Conservation (phyloP, 805 yeast species). For the Ogataea haglerorum region DNA sequence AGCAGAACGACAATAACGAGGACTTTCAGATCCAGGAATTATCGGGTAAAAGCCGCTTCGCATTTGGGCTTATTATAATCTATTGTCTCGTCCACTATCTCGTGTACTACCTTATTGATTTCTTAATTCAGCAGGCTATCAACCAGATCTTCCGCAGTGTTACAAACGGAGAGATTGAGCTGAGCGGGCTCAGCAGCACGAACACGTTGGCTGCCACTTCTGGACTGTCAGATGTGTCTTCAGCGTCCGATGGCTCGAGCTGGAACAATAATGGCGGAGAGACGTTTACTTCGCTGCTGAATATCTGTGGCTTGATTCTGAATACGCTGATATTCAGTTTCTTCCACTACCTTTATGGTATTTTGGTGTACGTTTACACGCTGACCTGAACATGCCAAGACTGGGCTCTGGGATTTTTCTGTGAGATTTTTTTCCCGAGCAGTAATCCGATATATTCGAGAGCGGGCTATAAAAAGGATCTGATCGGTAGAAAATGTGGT, state of each 20-base stretch:
- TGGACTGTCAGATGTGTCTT: neutral
- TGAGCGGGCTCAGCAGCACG: slow-evolving; percentile 15
- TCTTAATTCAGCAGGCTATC: slow-evolving; percentile 20
- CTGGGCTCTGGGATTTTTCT: neutral
- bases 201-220: slow-evolving; percentile 6
- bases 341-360: slow-evolving; percentile 21
- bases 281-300: slow-evolving; percentile 17
- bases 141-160: slow-evolving; percentile 15
- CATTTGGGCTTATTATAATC: slow-evolving; percentile 14
- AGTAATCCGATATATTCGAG: slow-evolving; percentile 13
- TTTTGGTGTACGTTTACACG: slow-evolving; percentile 17
- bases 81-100: slow-evolving; percentile 23
- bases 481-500: neutral
- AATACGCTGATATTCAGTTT: slow-evolving; percentile 22
- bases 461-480: slow-evolving; percentile 2
- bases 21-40: slow-evolving; percentile 15
- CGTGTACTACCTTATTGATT: slow-evolving; percentile 18
- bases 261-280: slow-evolving; percentile 20
- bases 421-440: slow-evolving; percentile 1
- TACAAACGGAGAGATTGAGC: slow-evolving; percentile 15
- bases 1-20: slow-evolving; percentile 3
- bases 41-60: slow-evolving; percentile 18
- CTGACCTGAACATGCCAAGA: slow-evolving; percentile 7
- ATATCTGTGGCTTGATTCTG: slow-evolving; percentile 17
- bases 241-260: slow-evolving; percentile 5